phyloP scores from a whole-genome alignment of 306 rosid genomes.

The Ochetophila trinervis region DNA sequence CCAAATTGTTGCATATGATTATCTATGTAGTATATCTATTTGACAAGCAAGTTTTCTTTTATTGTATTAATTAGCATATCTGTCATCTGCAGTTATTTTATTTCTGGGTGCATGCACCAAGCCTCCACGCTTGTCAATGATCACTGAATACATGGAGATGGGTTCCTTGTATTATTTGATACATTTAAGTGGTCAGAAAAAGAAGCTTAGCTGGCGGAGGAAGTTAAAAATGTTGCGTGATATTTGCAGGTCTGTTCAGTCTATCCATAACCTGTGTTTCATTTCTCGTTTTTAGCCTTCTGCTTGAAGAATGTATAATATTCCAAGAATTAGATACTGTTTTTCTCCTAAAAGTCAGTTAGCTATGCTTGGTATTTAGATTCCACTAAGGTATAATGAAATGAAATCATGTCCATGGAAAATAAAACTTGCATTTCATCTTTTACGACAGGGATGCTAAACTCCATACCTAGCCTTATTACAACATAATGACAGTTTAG shows the following conservation, averaged over 20 bases:
- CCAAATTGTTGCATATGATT: slow-evolving; percentile 18
- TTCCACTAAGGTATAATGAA: too few species aligned
- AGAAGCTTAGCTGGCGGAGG: slow-evolving; percentile 88
- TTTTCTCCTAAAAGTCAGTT: not conserved
- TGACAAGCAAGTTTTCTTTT: slow-evolving; percentile 18
- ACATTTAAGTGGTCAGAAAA: slow-evolving; percentile 90
- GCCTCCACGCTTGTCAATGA: slow-evolving; percentile 96
- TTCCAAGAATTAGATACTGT: not conserved
- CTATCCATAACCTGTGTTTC: slow-evolving; percentile 12
- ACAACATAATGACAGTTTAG: too few species aligned
- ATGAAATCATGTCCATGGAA: too few species aligned
- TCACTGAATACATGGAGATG: slow-evolving; percentile 96
- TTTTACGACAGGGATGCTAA: too few species aligned
- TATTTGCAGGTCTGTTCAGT: slow-evolving; percentile 71
- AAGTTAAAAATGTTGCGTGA: slow-evolving; percentile 87
- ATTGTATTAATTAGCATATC: slow-evolving; percentile 23
- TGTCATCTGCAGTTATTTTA: slow-evolving; percentile 78
- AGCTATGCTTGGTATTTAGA: too few species aligned
- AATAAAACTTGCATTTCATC: too few species aligned
- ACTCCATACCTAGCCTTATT: too few species aligned
- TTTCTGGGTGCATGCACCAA: slow-evolving; percentile 98
- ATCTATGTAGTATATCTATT: not conserved
- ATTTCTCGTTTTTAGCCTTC: slow-evolving; percentile 16
- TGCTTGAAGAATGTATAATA: slow-evolving; percentile 6
- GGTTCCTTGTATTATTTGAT: slow-evolving; percentile 91